Base-by-base conservation (phyloP, 1,139 yeast species). In the Debaryomyces singareniensis region DNA sequence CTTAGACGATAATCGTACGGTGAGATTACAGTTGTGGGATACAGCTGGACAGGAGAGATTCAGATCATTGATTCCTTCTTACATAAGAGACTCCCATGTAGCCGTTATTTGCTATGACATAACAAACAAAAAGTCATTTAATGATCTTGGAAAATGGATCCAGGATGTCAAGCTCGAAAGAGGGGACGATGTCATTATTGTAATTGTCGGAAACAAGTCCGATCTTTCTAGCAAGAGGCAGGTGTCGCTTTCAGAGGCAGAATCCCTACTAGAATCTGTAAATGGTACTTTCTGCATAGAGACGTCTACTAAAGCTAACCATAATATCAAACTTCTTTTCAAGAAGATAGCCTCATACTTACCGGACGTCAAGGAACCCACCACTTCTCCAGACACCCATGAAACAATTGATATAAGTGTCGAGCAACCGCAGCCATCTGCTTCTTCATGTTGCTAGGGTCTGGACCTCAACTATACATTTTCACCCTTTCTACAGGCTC, bases 51-150 rank as follows among this genome's bases (percentile, higher is more conserved):
- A 75, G 51, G 81, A 75, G 46, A 51, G 80, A 35, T 75, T 73
- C 47, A 56, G 78, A 41, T 62, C 56, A 28, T 66, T 75, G 44
- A 72, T 71, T 25, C 97, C 98, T 2, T 81, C 95, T 10, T 91
- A 91, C 51, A 91, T 91, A 35, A 73, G 98, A 42, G 98, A 91
- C 56, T 81, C 94, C n/a, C 87, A 87, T 48, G 98, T 91, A 15
- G 97, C 98, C 0, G 94, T 91, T 30, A 79, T 91, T 24, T 95
- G 94, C 25, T 91, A 89, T 60, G 98, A 91, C 55, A 83, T 91
- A 38, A 85, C 97, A 24, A 82, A 77, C 47, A 79, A 75, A 39
- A 82, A 82, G 49, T 78, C 95, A 13, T 91, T 91, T 59, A 78
- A 78, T 64, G 58, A 83, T 35, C 78, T 75, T 44, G 68, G 45